These are phyloP conservation scores for Trichoderma semiorbis DNA, from an alignment of 2,329 filamentous ascomycete species.

Conservation along the genomic window DNA sequence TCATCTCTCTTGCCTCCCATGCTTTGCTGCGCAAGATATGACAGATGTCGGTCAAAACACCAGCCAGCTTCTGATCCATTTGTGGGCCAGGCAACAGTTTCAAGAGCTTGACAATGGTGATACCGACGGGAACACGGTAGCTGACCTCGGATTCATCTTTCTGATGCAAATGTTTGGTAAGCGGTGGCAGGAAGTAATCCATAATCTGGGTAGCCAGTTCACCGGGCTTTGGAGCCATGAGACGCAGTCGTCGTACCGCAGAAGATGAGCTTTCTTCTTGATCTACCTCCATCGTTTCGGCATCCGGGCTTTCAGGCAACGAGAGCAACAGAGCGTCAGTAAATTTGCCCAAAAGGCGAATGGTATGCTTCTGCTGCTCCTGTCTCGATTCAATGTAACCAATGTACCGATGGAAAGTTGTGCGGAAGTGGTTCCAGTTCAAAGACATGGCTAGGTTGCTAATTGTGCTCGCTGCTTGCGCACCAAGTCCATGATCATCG, in stretches of 20 bases:
- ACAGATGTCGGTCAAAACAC: conserved; percentile 85
- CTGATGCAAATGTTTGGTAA: conserved; percentile 83
- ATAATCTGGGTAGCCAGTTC: conserved; percentile 71
- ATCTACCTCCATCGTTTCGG: conserved; percentile 44
- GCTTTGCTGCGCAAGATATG: conserved; percentile 88
- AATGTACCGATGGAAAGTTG: conserved; percentile 78
- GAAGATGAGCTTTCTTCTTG: conserved; percentile 26
- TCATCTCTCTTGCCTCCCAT: conserved; percentile 85
- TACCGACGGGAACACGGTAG: conserved; percentile 82
- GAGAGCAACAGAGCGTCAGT: conserved; percentile 70
- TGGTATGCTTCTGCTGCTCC: conserved; percentile 79
- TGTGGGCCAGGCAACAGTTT: conserved; percentile 72
- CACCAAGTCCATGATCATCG: conserved; percentile 82
- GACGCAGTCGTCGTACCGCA: conserved; percentile 49
- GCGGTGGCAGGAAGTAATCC: conserved; percentile 70
- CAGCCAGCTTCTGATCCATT: conserved; percentile 71
- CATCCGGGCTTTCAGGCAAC: conserved; percentile 37
- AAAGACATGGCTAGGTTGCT: conserved; percentile 70
- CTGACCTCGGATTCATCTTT: conserved; percentile 95
- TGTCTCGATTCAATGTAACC: conserved; percentile 76
- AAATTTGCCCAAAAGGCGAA: conserved; percentile 76
- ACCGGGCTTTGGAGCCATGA: conserved; percentile 61
- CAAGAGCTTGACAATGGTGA: conserved; percentile 84
- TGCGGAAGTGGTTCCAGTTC: conserved; percentile 88
- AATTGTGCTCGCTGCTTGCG: conserved; percentile 80